These are phyloP conservation scores for Fusarium ramigenum DNA, from an alignment of 2,329 filamentous ascomycete genomes.

Conservation along the genomic window DNA sequence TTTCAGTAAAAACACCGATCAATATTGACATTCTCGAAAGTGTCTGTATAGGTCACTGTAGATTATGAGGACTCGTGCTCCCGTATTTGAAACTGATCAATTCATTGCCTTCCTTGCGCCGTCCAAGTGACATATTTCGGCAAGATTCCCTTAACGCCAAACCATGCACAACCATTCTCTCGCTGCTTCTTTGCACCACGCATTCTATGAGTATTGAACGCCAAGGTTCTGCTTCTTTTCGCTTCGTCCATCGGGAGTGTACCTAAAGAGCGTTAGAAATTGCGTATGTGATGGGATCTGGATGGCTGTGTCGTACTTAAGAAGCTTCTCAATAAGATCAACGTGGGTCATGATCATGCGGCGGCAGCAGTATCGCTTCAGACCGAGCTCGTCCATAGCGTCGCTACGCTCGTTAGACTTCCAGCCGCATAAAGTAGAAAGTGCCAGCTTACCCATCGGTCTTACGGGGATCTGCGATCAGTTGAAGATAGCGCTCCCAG, in stretches of 20 bases:
- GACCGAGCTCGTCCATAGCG: constrained; percentile 93
- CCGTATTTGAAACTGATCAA: constrained; percentile 31
- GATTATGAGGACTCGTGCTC: constrained; percentile 24
- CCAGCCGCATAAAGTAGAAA: background rate
- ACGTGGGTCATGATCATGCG: constrained; percentile 99
- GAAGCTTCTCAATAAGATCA: constrained; percentile 96
- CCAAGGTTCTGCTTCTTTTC: constrained; percentile 64
- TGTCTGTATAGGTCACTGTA: constrained; percentile 7
- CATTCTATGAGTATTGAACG: constrained; percentile 45
- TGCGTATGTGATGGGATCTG: background rate
- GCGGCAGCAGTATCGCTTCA: constrained; percentile 97
- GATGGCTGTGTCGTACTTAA: constrained; percentile 72
- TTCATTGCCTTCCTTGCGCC: constrained; percentile 44
- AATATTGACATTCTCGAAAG: constrained; percentile 1
- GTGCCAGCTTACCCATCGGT: constrained; percentile 72
- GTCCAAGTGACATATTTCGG: constrained; percentile 35
- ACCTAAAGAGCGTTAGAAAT: constrained; percentile 52
- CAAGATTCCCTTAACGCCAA: constrained; percentile 47
- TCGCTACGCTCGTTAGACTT: constrained; percentile 67
- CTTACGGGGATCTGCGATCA: constrained; percentile 78
- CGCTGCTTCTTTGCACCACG: constrained; percentile 12
- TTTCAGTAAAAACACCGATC: background rate
- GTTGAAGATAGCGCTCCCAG: constrained; percentile 93
- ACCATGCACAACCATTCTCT: constrained; percentile 41
- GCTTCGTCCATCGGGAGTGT: constrained; percentile 70